Percentiles rank a stretch among this genome's conserved stretches.
Conservation (phyloP, 208 protist species). For the Trypanosoma vivax region DNA sequence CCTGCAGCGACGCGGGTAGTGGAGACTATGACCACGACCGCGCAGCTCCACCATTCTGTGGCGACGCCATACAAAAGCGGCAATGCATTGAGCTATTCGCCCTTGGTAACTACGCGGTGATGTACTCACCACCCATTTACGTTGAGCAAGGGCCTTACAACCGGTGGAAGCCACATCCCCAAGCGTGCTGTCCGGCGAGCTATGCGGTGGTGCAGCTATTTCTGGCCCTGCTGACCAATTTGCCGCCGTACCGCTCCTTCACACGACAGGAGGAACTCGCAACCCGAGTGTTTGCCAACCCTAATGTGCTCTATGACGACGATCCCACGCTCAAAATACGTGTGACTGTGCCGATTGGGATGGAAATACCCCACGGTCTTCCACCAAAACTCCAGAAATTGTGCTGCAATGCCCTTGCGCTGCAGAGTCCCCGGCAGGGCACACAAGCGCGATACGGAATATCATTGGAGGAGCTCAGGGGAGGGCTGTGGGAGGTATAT, state of each 20-base stretch:
- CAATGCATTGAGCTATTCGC: constrained; percentile 7
- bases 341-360: constrained; percentile 24
- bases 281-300: background rate
- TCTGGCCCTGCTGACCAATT: constrained; percentile 36
- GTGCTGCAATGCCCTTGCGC: background rate
- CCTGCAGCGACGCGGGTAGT: background rate
- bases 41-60: constrained; percentile 1
- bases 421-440: background rate
- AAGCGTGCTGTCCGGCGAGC: constrained; percentile 35
- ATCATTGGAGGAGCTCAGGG: constrained; percentile 2
- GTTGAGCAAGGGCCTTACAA: constrained; percentile 26
- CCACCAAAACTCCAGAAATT: constrained; percentile 15
- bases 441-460: background rate
- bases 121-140: constrained; percentile 33
- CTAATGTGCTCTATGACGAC: background rate
- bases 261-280: constrained; percentile 20
- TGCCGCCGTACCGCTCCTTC: constrained; percentile 37
- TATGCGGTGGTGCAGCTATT: constrained; percentile 60
- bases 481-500: background rate
- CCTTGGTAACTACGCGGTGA: constrained; percentile 7
- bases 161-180: constrained; percentile 60
- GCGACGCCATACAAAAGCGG: background rate
- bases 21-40: constrained; percentile 1
- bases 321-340: background rate
- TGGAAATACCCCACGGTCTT: constrained; percentile 24